Evolutionary conservation across 2,329 filamentous ascomycete genomes (phyloP).

Genomic region (Trichoderma cornu-damae): DNA sequence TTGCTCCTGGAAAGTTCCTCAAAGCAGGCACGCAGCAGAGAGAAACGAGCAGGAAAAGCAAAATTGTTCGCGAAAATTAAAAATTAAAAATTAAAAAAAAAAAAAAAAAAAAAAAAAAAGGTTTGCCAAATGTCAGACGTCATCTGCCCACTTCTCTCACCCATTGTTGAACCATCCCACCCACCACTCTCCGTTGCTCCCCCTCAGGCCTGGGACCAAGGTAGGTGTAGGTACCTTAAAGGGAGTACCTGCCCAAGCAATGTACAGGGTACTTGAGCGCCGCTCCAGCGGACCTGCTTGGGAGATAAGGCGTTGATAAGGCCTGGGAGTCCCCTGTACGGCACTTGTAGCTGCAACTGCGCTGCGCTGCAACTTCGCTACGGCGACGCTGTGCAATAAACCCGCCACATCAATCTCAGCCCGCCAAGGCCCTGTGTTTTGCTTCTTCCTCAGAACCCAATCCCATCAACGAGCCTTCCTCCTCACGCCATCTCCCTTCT

Average conservation of each 20-base stretch:
- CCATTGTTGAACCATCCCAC: too few species aligned
- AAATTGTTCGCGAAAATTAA: too few species aligned
- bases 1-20: too few species aligned
- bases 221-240: too few species aligned
- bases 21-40: too few species aligned
- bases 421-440: constrained; percentile 1
- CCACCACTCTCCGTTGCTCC: too few species aligned
- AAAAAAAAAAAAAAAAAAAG: neutral
- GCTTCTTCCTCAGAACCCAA: constrained; percentile 16
- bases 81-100: too few species aligned
- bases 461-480: constrained; percentile 12
- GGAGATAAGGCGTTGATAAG: constrained; percentile 1
- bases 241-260: too few species aligned
- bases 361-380: neutral
- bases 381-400: neutral
- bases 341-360: neutral
- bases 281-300: neutral
- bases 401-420: constrained; percentile 14
- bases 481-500: constrained; percentile 11
- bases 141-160: constrained; percentile 6
- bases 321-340: constrained; percentile 1
- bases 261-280: neutral
- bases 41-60: too few species aligned
- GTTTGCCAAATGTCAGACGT: neutral
- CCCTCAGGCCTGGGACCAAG: too few species aligned